Evolutionary conservation across 805 yeast genomes (phyloP), one percentile per base, ranked within the genome.

Genomic region (Zygoascus biomembranicola): DNA sequence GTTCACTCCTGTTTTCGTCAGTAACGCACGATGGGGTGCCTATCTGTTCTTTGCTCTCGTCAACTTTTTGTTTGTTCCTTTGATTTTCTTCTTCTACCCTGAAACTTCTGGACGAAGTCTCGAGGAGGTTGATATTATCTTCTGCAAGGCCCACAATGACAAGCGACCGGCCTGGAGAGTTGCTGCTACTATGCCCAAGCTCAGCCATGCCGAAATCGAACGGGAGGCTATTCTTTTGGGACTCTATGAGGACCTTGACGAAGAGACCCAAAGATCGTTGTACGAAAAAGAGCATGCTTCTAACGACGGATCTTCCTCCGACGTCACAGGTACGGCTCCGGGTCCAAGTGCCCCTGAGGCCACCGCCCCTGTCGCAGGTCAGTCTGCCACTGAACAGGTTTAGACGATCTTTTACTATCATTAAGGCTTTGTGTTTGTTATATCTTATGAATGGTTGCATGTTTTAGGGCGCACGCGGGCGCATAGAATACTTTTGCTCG

Each of bases 101-200:
- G 92, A 85, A 72, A 84, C 90, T 45, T 81, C 85, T 32, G 88
- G 89, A 49, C 77, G 88, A 66, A 75, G 85, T 41, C 75, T 85
- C 68, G 90, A 85, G 68, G 88, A 84, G 64, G 78, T 85, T 66
- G 90, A 85, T 65, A 81, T 82, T 45, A 60, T 60, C 48, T 60
- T 60, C 35, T 86, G 87, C 63, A 80, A 78, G 69, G 78, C 85
- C 8, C 64, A 76, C 59, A 74, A 69, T 47, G 90, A 85, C 56
- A 75, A 76, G 49, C 76, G 75, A 59, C 77, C 74, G 57, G 79
- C 84, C 35, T 84, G 75, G 77, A 74, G 79, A 66, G 84, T 85
- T 48, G 90, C 90, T 50, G 73, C 76, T 42, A 70, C 75, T 52
- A 62, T 84, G 75, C 88, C 88, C 42, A 77, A 76, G 66, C 73